Percentiles rank a stretch among this genome's conserved stretches.
These are phyloP conservation scores for Botryotinia narcissicola DNA, from an alignment of 2,329 filamentous ascomycete species.

Conservation along the genomic window DNA sequence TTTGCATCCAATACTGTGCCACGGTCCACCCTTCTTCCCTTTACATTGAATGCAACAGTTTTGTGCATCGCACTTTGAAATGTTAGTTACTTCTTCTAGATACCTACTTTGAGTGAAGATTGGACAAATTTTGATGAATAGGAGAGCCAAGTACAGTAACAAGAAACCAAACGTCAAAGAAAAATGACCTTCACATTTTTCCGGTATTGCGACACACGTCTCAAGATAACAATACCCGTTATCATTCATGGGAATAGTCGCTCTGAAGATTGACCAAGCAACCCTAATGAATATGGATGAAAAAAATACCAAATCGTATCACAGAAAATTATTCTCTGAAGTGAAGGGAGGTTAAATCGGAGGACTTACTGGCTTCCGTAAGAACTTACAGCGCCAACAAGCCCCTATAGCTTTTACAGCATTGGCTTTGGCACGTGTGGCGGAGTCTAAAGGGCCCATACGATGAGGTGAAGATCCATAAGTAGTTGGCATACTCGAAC, in stretches of 20 bases:
- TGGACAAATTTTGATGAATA: neutral
- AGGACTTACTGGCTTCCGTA: slow-evolving; percentile 23
- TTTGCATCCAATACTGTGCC: slow-evolving; percentile 23
- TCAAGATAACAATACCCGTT: too few species aligned
- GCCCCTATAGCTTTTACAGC: slow-evolving; percentile 25
- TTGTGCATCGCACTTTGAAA: slow-evolving; percentile 16
- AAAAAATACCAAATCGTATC: neutral
- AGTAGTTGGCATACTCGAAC: slow-evolving; percentile 10
- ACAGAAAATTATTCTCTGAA: neutral
- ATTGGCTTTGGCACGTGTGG: slow-evolving; percentile 21
- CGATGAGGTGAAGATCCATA: slow-evolving; percentile 16
- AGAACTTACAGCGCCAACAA: slow-evolving; percentile 26
- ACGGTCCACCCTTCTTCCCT: slow-evolving; percentile 15
- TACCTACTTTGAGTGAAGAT: neutral
- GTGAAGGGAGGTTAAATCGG: neutral
- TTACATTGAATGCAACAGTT: slow-evolving; percentile 20
- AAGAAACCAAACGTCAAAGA: neutral
- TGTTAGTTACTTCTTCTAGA: neutral
- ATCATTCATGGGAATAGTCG: too few species aligned
- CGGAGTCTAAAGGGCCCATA: slow-evolving; percentile 17
- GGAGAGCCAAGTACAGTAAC: neutral
- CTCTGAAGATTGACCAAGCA: rapidly evolving
- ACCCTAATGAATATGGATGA: too few species aligned
- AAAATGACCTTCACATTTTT: neutral
- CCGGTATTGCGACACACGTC: neutral